phyloP scores from a whole-genome alignment of 1,139 yeast genomes.

The Blastobotrys ciferrii region DNA sequence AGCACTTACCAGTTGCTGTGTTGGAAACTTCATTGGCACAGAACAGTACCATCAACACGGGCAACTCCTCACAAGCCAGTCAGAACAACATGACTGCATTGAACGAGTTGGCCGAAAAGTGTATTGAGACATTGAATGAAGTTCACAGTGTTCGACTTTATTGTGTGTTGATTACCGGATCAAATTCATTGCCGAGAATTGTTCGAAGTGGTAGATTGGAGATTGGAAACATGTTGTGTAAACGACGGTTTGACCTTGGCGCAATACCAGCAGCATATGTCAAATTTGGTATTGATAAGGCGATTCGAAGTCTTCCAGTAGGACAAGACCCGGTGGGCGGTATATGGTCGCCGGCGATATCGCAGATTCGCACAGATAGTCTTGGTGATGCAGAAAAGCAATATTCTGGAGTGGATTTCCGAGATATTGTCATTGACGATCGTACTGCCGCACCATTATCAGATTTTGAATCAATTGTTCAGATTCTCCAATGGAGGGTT shows the following conservation, averaged over 20 bases:
- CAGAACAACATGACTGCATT: slow-evolving; percentile 42
- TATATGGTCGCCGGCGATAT: slow-evolving; percentile 75
- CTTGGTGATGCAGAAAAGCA: slow-evolving; percentile 54
- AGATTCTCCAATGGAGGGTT: slow-evolving; percentile 77
- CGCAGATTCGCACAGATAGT: slow-evolving; percentile 56
- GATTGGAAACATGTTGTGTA: slow-evolving; percentile 90
- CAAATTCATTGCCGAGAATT: slow-evolving; percentile 80
- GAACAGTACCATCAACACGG: background rate
- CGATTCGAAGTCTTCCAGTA: slow-evolving; percentile 67
- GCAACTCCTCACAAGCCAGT: slow-evolving; percentile 17
- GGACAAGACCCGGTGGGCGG: slow-evolving; percentile 83
- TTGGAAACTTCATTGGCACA: slow-evolving; percentile 77
- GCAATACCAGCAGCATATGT: slow-evolving; percentile 72
- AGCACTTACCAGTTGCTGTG: slow-evolving; percentile 80
- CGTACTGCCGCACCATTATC: slow-evolving; percentile 71
- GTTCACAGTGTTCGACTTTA: slow-evolving; percentile 76
- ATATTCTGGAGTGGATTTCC: slow-evolving; percentile 72
- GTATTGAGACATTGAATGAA: slow-evolving; percentile 65
- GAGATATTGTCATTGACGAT: slow-evolving; percentile 73
- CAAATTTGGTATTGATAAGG: slow-evolving; percentile 69
- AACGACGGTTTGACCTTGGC: slow-evolving; percentile 77
- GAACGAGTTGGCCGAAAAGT: slow-evolving; percentile 71
- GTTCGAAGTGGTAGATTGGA: slow-evolving; percentile 83
- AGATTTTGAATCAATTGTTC: slow-evolving; percentile 69
- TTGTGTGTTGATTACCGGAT: slow-evolving; percentile 78